phyloP scores from a whole-genome alignment of 108 stramenopile species.

The Nitzschia palea region DNA sequence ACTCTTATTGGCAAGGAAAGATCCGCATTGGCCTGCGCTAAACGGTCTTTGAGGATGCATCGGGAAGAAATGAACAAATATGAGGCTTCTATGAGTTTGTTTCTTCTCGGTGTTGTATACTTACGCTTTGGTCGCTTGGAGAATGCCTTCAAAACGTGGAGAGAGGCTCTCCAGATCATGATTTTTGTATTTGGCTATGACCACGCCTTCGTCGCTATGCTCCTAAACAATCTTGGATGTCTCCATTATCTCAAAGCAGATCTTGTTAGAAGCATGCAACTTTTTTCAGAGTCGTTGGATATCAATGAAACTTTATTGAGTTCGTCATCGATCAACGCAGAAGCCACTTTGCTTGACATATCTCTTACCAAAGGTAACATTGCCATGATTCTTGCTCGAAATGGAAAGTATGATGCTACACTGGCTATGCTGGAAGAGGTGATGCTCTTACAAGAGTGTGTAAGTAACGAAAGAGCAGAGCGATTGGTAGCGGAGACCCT shows the following conservation, averaged over 20 bases:
- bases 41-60: not conserved
- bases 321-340: not conserved
- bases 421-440: constrained; percentile 11
- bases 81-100: not conserved
- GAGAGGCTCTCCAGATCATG: constrained; percentile 19
- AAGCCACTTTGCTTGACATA: constrained; percentile 16
- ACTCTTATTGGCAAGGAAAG: not conserved
- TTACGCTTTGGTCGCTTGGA: not conserved
- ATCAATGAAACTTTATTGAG: constrained; percentile 14
- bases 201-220: constrained; percentile 22
- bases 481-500: not conserved
- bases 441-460: constrained; percentile 7
- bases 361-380: constrained; percentile 21
- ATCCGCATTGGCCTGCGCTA: not conserved
- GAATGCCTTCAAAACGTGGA: constrained; percentile 16
- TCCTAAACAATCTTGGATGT: constrained; percentile 24
- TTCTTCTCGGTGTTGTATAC: constrained; percentile 21
- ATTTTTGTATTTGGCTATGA: constrained; percentile 24
- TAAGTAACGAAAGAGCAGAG: not conserved
- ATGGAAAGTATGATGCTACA: constrained; percentile 2
- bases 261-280: not conserved
- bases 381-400: constrained; percentile 15
- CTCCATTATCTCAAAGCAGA: constrained; percentile 14
- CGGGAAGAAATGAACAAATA: not conserved
- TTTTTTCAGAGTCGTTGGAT: constrained; percentile 20